These are phyloP conservation scores for Aspergillus quadricinctus DNA, from an alignment of 2,329 filamentous ascomycete genomes.

Conservation along the genomic window DNA sequence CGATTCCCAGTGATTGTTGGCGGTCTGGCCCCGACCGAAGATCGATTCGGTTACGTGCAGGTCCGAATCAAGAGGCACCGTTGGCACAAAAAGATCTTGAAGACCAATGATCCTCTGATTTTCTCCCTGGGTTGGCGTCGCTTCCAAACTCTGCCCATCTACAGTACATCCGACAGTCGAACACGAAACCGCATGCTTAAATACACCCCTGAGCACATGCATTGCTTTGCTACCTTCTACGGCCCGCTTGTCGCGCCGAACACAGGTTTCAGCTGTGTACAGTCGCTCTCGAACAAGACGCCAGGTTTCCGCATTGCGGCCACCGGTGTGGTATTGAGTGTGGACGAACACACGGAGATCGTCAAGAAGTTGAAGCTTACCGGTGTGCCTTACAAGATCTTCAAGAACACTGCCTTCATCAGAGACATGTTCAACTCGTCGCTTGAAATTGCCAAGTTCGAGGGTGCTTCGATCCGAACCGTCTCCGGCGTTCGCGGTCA, in stretches of 20 bases:
- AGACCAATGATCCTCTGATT: slow-evolving; percentile 95
- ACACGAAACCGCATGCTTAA: slow-evolving; percentile 97
- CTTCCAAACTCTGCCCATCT: slow-evolving; percentile 88
- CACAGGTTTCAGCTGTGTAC: slow-evolving; percentile 90
- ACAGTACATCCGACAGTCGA: slow-evolving; percentile 90
- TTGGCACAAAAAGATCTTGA: slow-evolving; percentile 99
- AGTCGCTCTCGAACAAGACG: slow-evolving; percentile 77
- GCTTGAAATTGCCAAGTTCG: slow-evolving; percentile 96
- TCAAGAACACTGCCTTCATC: slow-evolving; percentile 98
- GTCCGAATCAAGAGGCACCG: slow-evolving; percentile 94
- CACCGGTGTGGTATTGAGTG: slow-evolving; percentile 86
- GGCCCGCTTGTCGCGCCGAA: slow-evolving; percentile 93
- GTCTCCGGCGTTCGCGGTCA: slow-evolving; percentile 94
- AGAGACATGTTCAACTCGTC: slow-evolving; percentile 96
- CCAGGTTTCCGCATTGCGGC: slow-evolving; percentile 92
- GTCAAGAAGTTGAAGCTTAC: slow-evolving; percentile 99
- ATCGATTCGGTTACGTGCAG: slow-evolving; percentile 92
- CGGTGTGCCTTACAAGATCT: slow-evolving; percentile 91
- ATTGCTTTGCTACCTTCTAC: slow-evolving; percentile 95
- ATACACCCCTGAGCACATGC: slow-evolving; percentile 99
- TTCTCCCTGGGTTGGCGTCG: slow-evolving; percentile 95
- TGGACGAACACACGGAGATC: slow-evolving; percentile 94
- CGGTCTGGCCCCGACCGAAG: slow-evolving; percentile 88
- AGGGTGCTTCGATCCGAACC: slow-evolving; percentile 91
- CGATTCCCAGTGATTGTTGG: slow-evolving; percentile 82